These are phyloP conservation scores for Pyrenophora seminiperda DNA, from an alignment of 2,329 filamentous ascomycete genomes.

Conservation along the genomic window DNA sequence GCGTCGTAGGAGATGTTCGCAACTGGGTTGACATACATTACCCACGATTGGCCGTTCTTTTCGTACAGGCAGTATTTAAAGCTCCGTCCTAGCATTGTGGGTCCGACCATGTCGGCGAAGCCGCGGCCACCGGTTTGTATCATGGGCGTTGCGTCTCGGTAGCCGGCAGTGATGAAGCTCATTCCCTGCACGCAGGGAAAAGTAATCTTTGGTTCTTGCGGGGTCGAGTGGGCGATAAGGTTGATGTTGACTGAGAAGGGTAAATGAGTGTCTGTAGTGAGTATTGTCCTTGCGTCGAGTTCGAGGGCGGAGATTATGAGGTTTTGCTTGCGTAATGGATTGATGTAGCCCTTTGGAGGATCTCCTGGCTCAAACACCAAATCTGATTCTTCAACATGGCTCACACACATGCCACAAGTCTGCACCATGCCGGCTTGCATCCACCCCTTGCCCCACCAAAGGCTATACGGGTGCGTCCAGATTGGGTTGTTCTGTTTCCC, in stretches of 20 bases:
- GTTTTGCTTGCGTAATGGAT: conserved; percentile 77
- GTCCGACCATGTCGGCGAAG: conserved; percentile 69
- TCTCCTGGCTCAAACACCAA: conserved; percentile 64
- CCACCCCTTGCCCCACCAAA: conserved; percentile 52
- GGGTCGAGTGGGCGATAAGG: conserved; percentile 59
- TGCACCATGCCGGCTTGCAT: conserved; percentile 66
- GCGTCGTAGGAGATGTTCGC: conserved; percentile 60
- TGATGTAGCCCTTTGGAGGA: conserved; percentile 63
- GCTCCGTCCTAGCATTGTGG: conserved; percentile 64
- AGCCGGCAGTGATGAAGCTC: conserved; percentile 81
- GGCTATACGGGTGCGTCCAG: conserved; percentile 69
- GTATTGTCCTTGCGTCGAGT: conserved; percentile 64
- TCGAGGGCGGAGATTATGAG: conserved; percentile 79
- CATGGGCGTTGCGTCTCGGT: conserved; percentile 70
- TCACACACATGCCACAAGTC: conserved; percentile 15
- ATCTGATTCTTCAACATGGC: conserved; percentile 70
- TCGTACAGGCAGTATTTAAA: conserved; percentile 77
- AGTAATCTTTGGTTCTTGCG: conserved; percentile 65
- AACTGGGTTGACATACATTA: conserved; percentile 71
- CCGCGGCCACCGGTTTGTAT: conserved; percentile 73
- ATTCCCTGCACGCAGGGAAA: conserved; percentile 90
- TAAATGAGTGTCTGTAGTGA: conserved; percentile 59
- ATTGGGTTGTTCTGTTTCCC: conserved; percentile 70
- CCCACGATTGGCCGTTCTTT: conserved; percentile 71
- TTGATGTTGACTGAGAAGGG: conserved; percentile 70